A percentile compares a stretch with the other conserved stretches of the same genome.
Conservation (phyloP, 129 eudicot species). For the Arctium minus region DNA sequence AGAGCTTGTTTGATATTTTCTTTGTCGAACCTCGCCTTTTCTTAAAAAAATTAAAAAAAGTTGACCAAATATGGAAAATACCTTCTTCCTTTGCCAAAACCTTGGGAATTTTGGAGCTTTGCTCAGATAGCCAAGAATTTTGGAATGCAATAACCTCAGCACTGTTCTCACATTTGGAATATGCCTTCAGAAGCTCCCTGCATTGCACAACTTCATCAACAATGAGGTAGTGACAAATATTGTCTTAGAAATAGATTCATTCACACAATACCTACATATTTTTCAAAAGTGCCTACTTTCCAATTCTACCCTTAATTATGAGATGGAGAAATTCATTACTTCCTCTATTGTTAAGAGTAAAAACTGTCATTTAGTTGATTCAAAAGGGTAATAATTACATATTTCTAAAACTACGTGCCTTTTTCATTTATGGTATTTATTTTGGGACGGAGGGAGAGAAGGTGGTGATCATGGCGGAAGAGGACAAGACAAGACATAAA, state of each 20-base stretch:
- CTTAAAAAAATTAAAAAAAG: not conserved
- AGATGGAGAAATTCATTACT: not conserved
- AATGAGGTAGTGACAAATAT: not conserved
- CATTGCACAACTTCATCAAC: constrained; percentile 13
- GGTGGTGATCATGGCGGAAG: too few species aligned
- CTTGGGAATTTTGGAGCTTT: constrained; percentile 41
- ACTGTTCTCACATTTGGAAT: constrained; percentile 80
- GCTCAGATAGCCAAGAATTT: constrained; percentile 89
- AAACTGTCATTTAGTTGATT: not conserved
- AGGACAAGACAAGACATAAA: not conserved
- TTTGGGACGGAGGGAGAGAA: not conserved
- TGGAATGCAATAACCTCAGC: constrained; percentile 81
- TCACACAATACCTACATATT: not conserved
- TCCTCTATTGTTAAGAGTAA: not conserved
- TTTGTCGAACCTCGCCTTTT: not conserved
- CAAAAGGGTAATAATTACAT: not conserved
- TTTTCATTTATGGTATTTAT: not conserved
- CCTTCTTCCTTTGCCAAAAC: constrained; percentile 40
- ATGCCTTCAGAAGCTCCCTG: constrained; percentile 89
- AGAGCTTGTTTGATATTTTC: not conserved
- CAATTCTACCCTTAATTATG: not conserved
- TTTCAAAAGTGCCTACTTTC: not conserved
- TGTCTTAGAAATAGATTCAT: not conserved
- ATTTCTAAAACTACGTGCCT: not conserved
- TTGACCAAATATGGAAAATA: constrained; percentile 7